Evolutionary conservation across 768 basidiomycete genomes (phyloP), one percentile per base, ranked within the genome.

Genomic region (Suillus americanus): DNA sequence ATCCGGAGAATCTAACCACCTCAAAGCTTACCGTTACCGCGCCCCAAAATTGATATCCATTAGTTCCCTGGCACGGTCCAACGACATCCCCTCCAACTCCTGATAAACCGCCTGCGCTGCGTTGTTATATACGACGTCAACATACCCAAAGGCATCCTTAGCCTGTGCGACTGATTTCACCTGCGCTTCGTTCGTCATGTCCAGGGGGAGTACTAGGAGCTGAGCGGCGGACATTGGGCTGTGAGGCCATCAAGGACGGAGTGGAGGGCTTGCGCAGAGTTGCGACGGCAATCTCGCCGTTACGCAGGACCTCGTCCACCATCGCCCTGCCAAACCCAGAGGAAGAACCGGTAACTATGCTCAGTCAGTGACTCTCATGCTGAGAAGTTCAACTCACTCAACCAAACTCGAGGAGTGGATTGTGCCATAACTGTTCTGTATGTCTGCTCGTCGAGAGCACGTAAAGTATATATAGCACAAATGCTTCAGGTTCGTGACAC

Each of bases 281-380:
- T 12, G 72, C 75, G 5, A 75, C 69, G 7, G 71, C 71, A 50
- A 72, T 69, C 53, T 76, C 75, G 3, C 74, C 75, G 16, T 64
- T 65, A 12, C 65, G 64, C 5, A 75, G 68, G 12, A 66, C 73
- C 1, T 74, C 67, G 25, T 69, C 74, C 25, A 73, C 73, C 20
- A 76, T 68, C 14, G 67, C 62, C 20, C 73, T 73, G 3, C 82
- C 81, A 41, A 83, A 77, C 20, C 81, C 80, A 1, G 78, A 64
- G 1, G 78, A 79, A 4, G 80, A 70, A 46, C 81, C 82, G 20
- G 80, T 82, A 53, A 43, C 41, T 43, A 20, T 16, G 18, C 18
- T 43, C 7, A 16, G 41, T 38, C 37, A 38, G 37, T 38, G 37
- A 38, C 37, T 7, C 37, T 10, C 37, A 38, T 7, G 12, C 8